Evolutionary conservation across 352 stramenopile genomes (phyloP).

Genomic region (Globisporangium nunn): DNA sequence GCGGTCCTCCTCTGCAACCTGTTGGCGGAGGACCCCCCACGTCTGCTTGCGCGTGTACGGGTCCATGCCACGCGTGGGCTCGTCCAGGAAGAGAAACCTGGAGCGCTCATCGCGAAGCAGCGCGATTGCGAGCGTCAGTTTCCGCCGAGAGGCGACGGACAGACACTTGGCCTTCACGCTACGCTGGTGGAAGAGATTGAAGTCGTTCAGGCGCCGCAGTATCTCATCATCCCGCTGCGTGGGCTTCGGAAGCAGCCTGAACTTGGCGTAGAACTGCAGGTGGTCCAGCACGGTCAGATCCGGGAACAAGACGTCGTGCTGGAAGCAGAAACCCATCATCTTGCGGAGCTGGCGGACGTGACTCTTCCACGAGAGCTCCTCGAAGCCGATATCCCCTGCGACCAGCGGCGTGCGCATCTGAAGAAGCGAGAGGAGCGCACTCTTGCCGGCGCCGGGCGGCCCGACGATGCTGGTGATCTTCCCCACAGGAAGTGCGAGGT

Average conservation of each 20-base stretch:
- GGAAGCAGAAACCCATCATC: slow-evolving; percentile 49
- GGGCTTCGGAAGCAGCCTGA: slow-evolving; percentile 21
- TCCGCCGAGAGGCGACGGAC: slow-evolving; percentile 73
- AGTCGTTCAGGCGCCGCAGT: slow-evolving; percentile 19
- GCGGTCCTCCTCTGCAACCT: slow-evolving; percentile 16
- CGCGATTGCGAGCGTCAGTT: slow-evolving; percentile 77
- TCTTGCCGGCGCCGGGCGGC: slow-evolving; percentile 6
- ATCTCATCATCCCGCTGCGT: slow-evolving; percentile 14
- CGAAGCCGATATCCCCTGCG: slow-evolving; percentile 39
- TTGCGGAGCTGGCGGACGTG: slow-evolving; percentile 38
- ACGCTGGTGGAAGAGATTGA: slow-evolving; percentile 29
- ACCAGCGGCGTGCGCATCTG: slow-evolving; percentile 16
- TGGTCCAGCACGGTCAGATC: slow-evolving; percentile 69
- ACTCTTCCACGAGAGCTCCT: slow-evolving; percentile 34
- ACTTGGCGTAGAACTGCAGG: slow-evolving; percentile 35
- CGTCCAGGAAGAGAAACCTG: slow-evolving; percentile 63
- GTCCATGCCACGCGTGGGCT: slow-evolving; percentile 91
- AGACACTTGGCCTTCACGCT: slow-evolving; percentile 29
- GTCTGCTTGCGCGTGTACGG: slow-evolving; percentile 88
- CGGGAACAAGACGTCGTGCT: slow-evolving; percentile 63
- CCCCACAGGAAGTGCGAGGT: slow-evolving; percentile 6
- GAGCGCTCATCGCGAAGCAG: slow-evolving; percentile 55
- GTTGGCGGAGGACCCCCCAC: slow-evolving; percentile 56
- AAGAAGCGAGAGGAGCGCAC: slow-evolving; percentile 13
- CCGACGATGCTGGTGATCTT: slow-evolving; percentile 14